These are phyloP conservation scores for Dissophora ornata DNA, from an alignment of 192 early-diverging fungal species.

Conservation along the genomic window DNA sequence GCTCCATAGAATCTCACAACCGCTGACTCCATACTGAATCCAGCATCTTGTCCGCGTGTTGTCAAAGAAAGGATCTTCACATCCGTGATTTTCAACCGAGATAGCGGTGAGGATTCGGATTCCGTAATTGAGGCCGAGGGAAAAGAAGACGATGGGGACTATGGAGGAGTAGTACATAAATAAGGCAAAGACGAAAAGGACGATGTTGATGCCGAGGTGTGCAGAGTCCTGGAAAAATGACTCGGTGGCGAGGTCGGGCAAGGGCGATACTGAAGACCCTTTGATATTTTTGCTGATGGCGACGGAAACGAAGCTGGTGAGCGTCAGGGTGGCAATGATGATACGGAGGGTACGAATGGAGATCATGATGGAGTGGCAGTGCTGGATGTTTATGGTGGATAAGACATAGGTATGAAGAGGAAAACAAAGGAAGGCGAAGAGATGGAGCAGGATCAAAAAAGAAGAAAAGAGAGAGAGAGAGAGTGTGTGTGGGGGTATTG, in stretches of 20 bases:
- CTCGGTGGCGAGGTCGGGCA: neutral
- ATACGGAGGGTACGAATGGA: neutral
- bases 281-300: neutral
- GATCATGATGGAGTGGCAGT: neutral
- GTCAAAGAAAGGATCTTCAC: too few relatives aligned
- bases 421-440: neutral
- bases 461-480: too few relatives aligned
- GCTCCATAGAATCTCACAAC: too few relatives aligned
- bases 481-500: too few relatives aligned
- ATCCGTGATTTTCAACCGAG: too few relatives aligned
- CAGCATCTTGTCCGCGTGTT: too few relatives aligned
- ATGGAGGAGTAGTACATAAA: neutral
- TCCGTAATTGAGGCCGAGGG: too few relatives aligned
- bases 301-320: conserved; percentile 4
- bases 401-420: neutral
- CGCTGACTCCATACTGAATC: too few relatives aligned
- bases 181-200: neutral
- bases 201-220: conserved; percentile 14
- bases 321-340: neutral
- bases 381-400: neutral
- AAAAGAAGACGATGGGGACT: too few relatives aligned
- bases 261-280: neutral
- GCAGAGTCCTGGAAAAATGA: conserved; percentile 17
- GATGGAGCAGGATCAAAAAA: too few relatives aligned
- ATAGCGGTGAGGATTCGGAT: too few relatives aligned